Evolutionary conservation across 768 basidiomycete genomes (phyloP), one percentile per base, ranked within the genome.

Genomic region (Kwoniella mangroviensis): DNA sequence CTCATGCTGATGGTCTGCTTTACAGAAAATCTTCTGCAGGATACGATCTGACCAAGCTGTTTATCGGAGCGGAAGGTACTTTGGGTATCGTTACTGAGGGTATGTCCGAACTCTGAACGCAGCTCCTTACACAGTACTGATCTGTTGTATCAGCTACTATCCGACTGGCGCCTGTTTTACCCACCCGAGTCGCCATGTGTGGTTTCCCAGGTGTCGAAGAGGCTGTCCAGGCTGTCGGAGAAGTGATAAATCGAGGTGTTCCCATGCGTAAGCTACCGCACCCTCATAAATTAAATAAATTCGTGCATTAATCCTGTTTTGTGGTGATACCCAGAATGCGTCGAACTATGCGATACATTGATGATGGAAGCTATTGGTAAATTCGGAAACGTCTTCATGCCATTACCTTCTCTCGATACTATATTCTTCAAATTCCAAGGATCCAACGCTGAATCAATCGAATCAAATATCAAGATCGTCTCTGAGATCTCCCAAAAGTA

Each of bases 391-490:
- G 83, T 88, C 63, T 86, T 87, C 21, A 74, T 73, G 65, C 88
- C 42, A 64, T 91, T 90, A 75, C 90, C 91, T 3, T 88, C 89
- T 19, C 83, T 86, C 73, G 92, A 94, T 77, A 90, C 90, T 0
- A 87, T 96, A 12, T 92, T 95, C 84, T 92, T 97, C 86, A 94
- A 95, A 81, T 87, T 96, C 56, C 92, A 94, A 81, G 93, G 93
- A 21, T 59, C 68, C 12, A 63, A 55, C 24, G 53, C 57, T 21
- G 58, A 59, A 15, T 86, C 87, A 34, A 80, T 83, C 68, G 80
- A 87, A 4, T 85, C 86, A 52, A 86, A 90, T 0, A 88, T 90
- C 0, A 85, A 86, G 49, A 82, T 86, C n/a, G 87, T 92, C 28
- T 85, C 89, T 72, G 79, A 83, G 17, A 89, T 94, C 28, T 88